Conservation (phyloP, 176 grass and related monocot species). For the Tillandsia leiboldiana region DNA sequence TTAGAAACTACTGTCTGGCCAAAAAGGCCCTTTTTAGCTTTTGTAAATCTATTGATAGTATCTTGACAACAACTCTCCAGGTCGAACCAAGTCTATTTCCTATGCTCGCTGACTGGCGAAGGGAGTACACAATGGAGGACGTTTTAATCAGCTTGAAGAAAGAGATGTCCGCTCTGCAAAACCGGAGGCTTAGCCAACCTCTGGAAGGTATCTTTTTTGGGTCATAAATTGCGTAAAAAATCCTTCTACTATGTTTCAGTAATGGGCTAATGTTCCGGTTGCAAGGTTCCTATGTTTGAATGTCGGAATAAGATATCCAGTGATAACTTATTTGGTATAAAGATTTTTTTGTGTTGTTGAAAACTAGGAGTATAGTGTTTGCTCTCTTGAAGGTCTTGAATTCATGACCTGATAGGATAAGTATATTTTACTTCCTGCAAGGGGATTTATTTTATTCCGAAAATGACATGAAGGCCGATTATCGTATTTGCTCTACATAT, state of each 20-base stretch:
- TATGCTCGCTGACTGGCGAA: constrained; percentile 83
- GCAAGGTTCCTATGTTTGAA: too few relatives aligned
- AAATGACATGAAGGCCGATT: too few relatives aligned
- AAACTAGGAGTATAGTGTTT: too few relatives aligned
- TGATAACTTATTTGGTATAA: neutral
- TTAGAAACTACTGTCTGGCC: too few relatives aligned
- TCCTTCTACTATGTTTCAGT: constrained; percentile 10
- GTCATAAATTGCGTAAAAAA: too few relatives aligned
- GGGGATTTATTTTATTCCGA: too few relatives aligned
- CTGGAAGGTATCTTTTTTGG: constrained; percentile 44
- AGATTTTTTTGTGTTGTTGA: neutral
- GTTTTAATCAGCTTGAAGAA: constrained; percentile 65
- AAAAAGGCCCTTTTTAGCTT: neutral
- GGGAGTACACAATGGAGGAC: constrained; percentile 87
- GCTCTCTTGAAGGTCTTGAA: too few relatives aligned
- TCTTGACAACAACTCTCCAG: constrained; percentile 27
- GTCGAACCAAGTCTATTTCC: constrained; percentile 72
- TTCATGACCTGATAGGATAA: too few relatives aligned
- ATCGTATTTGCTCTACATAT: too few relatives aligned
- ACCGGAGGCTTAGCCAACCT: constrained; percentile 71
- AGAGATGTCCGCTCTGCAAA: constrained; percentile 83
- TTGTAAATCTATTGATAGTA: constrained; percentile 23
- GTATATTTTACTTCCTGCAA: too few relatives aligned
- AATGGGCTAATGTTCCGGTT: neutral
- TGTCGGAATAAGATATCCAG: too few relatives aligned